A percentile compares a stretch with the other conserved stretches of the same genome.
These are phyloP conservation scores for Aspergillus indologenus DNA, from an alignment of 495 filamentous ascomycete genomes.

Conservation along the genomic window DNA sequence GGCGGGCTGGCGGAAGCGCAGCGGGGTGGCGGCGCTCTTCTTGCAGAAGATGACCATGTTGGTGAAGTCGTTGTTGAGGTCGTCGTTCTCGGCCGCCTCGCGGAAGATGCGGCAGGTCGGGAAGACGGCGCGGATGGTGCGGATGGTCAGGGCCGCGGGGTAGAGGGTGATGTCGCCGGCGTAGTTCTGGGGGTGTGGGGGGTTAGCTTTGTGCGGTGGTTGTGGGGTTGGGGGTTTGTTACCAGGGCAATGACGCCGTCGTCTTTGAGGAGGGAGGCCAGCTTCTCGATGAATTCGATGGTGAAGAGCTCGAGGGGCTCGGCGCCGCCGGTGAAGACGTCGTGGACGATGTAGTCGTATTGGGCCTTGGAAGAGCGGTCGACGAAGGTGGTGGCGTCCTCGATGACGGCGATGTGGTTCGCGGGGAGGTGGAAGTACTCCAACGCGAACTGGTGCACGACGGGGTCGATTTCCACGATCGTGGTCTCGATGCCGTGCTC, in stretches of 20 bases:
- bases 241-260: constrained; percentile 89
- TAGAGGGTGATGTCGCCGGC: constrained; percentile 83
- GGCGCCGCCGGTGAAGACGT: constrained; percentile 97
- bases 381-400: constrained; percentile 78
- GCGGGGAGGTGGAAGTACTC: constrained; percentile 77
- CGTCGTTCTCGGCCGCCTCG: constrained; percentile 56
- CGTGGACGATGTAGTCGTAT: constrained; percentile 93
- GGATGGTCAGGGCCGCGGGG: constrained; percentile 65
- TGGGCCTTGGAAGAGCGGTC: constrained; percentile 43
- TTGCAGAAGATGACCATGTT: constrained; percentile 77
- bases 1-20: constrained; percentile 67
- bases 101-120: constrained; percentile 80
- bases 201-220: constrained; percentile 10
- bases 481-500: constrained; percentile 88
- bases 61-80: constrained; percentile 66
- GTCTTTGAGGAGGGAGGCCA: constrained; percentile 66
- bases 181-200: constrained; percentile 77
- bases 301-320: constrained; percentile 90
- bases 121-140: constrained; percentile 70
- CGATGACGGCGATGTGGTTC: constrained; percentile 77
- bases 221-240: constrained; percentile 30
- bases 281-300: constrained; percentile 66
- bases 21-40: constrained; percentile 35
- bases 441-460: constrained; percentile 75
- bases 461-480: constrained; percentile 89